Evolutionary conservation across 345 rosid genomes (phyloP), one percentile per base, ranked within the genome.

Genomic region (Eucalyptus lansdowneana): DNA sequence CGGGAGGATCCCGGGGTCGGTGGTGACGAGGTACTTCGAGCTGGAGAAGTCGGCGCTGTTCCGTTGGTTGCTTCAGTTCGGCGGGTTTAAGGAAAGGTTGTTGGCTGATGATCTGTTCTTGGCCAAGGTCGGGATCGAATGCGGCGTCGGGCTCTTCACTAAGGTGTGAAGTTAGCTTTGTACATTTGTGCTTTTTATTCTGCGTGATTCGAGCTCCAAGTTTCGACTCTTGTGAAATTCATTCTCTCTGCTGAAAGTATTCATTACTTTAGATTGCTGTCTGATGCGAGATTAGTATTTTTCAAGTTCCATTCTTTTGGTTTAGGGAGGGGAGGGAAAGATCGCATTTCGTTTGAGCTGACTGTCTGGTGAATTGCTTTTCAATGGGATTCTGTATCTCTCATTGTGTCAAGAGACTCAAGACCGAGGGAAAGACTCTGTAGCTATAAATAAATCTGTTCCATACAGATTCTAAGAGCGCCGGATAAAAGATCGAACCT

Each of bases 71-170:
- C 94, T 96, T 76, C 93, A 94, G 42, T 94, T 96, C 45, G 95
- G 94, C 37, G 98, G 97, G 49, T 95, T 95, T 83, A 95, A 92
- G 92, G 98, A 96, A 83, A 91, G 97, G 85, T 91, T 96, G 92
- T 93, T 95, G 62, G 97, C 95, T 9, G 98, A 96, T 88, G 97
- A 96, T 90, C 90, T 96, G 60, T 96, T 96, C 93, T 92, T 95
- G 90, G 88, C 95, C 37, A 96, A 96, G 90, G 96, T 96, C 88
- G 96, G 91, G 53, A 95, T 95, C 9, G 97, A 96, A 89, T 95
- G 97, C 89, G 97, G 97, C 42, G 96, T 96, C 76, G 97, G 97
- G 42, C 91, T 96, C 90, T 96, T 96, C 92, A 95, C 95, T 50
- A 96, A 96, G 96, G 97, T 89, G 42, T 34, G 81, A n/a, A 7